Evolutionary conservation across 257 asterid genomes (phyloP), one percentile per base, ranked within the genome.

Genomic region (Nicotiana noctiflora): DNA sequence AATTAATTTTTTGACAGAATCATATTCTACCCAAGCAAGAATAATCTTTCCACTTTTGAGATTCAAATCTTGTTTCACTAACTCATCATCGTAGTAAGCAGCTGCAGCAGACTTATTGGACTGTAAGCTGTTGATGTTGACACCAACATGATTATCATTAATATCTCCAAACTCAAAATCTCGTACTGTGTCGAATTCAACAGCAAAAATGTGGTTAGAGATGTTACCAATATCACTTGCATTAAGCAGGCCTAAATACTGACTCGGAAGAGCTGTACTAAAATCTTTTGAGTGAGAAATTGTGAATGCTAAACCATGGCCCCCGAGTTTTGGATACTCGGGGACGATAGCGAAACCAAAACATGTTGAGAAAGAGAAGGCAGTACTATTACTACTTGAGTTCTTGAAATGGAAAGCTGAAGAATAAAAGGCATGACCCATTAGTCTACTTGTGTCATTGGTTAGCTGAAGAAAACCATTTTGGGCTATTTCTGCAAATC

Each of bases 161-260:
- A 88, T 87, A 67, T 92, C 97, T 0, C 85, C 86, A 40, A 85
- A 89, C 76, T 91, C 94, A 51, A 87, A 88, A 51, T 90, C 90
- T 55, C 89, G 91, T 17, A 89, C 95, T 2, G 95, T 92, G 67
- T 92, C 95, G 76, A 92, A 88, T 53, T 92, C 97, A 81, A 92
- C 90, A 8, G 95, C 94, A 79, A 92, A 86, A 4, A 92, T 23
- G 37, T 87, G 97, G 86, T 91, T 88, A 23, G 94, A 84, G 64
- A 29, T 82, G 86, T 91, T 91, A 0, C 92, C 93, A 7, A 21
- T 37, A 32, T 84, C 85, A 82, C 76, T 56, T 51, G 88, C 80
- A 55, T 91, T 91, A 37, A 92, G 83, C n/a, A 92, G 85, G 57
- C 95, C 95, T n/a, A 92, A 90, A 81, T 89, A 92, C 83, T 89